phyloP scores from a whole-genome alignment of 805 yeast species.

The Clavispora vitiphila region DNA sequence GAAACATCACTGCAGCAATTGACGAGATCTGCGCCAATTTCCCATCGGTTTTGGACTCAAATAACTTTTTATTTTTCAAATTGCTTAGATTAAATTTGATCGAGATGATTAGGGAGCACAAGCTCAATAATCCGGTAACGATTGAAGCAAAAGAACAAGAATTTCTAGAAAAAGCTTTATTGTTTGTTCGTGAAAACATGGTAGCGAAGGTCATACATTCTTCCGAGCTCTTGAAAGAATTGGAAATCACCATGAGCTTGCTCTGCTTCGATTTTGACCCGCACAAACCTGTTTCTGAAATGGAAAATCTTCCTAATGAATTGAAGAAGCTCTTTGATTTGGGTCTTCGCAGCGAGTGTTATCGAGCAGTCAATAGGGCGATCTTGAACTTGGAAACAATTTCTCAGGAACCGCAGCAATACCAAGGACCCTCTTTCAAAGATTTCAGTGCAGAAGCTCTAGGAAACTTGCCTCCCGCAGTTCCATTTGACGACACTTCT shows the following conservation, averaged over 20 bases:
- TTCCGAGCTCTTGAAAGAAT: conserved; percentile 55
- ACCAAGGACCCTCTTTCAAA: conserved; percentile 4
- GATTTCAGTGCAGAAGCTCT: conserved; percentile 5
- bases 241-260: conserved; percentile 82
- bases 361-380: conserved; percentile 64
- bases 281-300: conserved; percentile 25
- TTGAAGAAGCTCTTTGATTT: conserved; percentile 54
- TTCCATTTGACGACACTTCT: neutral
- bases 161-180: conserved; percentile 50
- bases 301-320: conserved; percentile 47
- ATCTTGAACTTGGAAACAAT: conserved; percentile 38
- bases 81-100: conserved; percentile 67
- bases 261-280: conserved; percentile 49
- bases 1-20: conserved; percentile 58
- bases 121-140: conserved; percentile 4
- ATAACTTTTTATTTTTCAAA: conserved; percentile 65
- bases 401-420: conserved; percentile 4
- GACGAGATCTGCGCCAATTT: conserved; percentile 50
- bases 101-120: conserved; percentile 68
- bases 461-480: neutral
- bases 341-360: conserved; percentile 59
- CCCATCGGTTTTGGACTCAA: conserved; percentile 61
- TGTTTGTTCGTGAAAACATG: conserved; percentile 58
- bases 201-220: conserved; percentile 59
- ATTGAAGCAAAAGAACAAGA: conserved; percentile 12